phyloP scores from a whole-genome alignment of 2,329 filamentous ascomycete species.

The Exophiala spinifera region DNA sequence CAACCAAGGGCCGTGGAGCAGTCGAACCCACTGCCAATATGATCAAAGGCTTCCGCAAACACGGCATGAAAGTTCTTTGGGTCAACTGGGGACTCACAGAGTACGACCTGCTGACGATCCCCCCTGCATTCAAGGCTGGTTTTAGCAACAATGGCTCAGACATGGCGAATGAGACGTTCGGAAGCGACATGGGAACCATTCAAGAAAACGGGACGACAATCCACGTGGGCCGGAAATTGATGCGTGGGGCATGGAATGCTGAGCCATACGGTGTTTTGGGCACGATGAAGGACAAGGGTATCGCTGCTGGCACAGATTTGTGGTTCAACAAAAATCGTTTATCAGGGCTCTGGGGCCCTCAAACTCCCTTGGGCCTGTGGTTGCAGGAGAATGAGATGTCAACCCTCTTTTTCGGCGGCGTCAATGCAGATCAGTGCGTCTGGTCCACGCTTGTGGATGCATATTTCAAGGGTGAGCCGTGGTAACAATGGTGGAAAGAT shows the following conservation, averaged over 20 bases:
- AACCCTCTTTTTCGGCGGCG: slow-evolving; percentile 56
- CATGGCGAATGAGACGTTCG: slow-evolving; percentile 20
- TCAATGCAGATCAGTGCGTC: slow-evolving; percentile 63
- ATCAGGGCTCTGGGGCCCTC: slow-evolving; percentile 53
- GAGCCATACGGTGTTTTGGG: slow-evolving; percentile 43
- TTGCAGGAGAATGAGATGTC: slow-evolving; percentile 40
- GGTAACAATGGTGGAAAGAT: background rate
- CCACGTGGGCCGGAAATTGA: slow-evolving; percentile 41
- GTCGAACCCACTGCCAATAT: slow-evolving; percentile 35
- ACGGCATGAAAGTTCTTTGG: slow-evolving; percentile 50
- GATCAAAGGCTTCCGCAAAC: slow-evolving; percentile 47
- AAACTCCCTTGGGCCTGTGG: slow-evolving; percentile 43
- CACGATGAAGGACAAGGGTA: slow-evolving; percentile 42
- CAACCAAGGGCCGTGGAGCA: slow-evolving; percentile 43
- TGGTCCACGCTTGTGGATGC: slow-evolving; percentile 54
- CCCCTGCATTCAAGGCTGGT: slow-evolving; percentile 46
- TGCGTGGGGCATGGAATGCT: slow-evolving; percentile 55
- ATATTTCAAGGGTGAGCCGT: slow-evolving; percentile 46
- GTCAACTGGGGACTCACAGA: slow-evolving; percentile 57
- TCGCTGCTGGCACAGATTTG: slow-evolving; percentile 43
- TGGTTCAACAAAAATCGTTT: slow-evolving; percentile 57
- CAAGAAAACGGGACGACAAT: slow-evolving; percentile 15
- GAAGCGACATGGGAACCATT: slow-evolving; percentile 2
- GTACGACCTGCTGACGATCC: slow-evolving; percentile 48
- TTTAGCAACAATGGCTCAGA: slow-evolving; percentile 42